A percentile compares a stretch with the other conserved stretches of the same genome.
Conservation (phyloP, 345 rosid species). For the Garcia nutans region DNA sequence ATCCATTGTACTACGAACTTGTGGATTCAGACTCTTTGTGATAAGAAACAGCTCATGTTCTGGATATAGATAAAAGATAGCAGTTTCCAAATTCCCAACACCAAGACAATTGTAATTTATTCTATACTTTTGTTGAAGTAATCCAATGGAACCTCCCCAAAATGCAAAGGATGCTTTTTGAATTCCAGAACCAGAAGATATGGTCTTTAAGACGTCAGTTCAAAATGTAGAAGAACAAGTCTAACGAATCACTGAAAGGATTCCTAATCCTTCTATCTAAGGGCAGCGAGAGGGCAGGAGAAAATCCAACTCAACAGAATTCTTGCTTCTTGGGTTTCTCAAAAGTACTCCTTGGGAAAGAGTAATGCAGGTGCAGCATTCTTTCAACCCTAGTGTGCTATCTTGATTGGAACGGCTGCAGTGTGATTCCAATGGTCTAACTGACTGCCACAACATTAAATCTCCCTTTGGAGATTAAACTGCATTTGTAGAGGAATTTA, state of each 20-base stretch:
- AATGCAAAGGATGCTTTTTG: background rate
- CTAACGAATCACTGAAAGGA: no score
- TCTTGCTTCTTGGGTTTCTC: no score
- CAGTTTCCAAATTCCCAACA: background rate
- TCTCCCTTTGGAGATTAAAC: background rate
- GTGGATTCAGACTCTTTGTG: background rate
- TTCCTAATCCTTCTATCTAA: no score
- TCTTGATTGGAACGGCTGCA: background rate
- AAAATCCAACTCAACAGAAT: background rate
- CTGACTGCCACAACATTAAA: background rate
- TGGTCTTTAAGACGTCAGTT: no score
- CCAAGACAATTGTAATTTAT: background rate
- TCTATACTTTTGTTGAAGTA: background rate
- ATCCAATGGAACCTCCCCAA: background rate
- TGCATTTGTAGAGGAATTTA: background rate
- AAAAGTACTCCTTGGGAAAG: background rate
- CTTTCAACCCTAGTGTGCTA: constrained; percentile 1
- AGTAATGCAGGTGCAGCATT: background rate
- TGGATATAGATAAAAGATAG: background rate
- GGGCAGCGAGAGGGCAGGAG: no score
- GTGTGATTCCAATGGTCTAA: background rate
- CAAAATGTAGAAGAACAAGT: no score
- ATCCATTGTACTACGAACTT: no score
- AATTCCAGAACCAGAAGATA: no score
- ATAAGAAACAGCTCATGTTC: background rate